Evolutionary conservation across 495 filamentous ascomycete genomes (phyloP), one percentile per base, ranked within the genome.

Genomic region (Talaromyces liani): DNA sequence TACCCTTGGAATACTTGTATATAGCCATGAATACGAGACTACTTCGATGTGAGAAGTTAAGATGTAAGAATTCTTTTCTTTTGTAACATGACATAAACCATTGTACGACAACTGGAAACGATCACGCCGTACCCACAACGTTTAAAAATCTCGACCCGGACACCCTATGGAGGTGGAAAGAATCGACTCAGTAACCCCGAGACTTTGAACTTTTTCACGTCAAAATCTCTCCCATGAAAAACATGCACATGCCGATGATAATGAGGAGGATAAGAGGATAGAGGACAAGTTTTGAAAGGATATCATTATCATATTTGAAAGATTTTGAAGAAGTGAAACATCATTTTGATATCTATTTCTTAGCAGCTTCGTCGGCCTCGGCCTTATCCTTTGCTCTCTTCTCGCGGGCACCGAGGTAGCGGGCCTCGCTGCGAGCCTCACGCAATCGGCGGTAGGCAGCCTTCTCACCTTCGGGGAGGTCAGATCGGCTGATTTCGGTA

Each of bases 351-450:
- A 79, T 81, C 85, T 95, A 97, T 89, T 98, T 88, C 85, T 89
- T 97, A 85, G 87, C 87, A 71, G 87, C 86, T 75, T 84, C 84
- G 65, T 88, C 90, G 80, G 95, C 95, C 62, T 92, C 90, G 70
- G 89, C 91, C 90, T 96, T 97, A 64, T 87, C 89, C 86, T 88
- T 89, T 63, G 85, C 88, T 71, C 94, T 87, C 92, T 98, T 97
- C 84, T 94, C 92, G 75, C 92, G 88, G 71, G 84, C 82, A 72
- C 94, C 94, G 39, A 84, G 74, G 69, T 89, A 80, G 74, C 92
- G 87, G 67, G 90, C 90, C 72, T 96, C 91, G 72, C 86, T 88
- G 78, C 93, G 85, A 65, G 91, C 90, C 68, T 91, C 85, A 74
- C 94, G 90, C 71, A 98, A 85, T 65, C 85, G 87, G 74, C 84